A percentile compares a stretch with the other conserved stretches of the same genome.
These are phyloP conservation scores for Phytophthora sp. DNA, from an alignment of 352 stramenopile species.

Conservation along the genomic window DNA sequence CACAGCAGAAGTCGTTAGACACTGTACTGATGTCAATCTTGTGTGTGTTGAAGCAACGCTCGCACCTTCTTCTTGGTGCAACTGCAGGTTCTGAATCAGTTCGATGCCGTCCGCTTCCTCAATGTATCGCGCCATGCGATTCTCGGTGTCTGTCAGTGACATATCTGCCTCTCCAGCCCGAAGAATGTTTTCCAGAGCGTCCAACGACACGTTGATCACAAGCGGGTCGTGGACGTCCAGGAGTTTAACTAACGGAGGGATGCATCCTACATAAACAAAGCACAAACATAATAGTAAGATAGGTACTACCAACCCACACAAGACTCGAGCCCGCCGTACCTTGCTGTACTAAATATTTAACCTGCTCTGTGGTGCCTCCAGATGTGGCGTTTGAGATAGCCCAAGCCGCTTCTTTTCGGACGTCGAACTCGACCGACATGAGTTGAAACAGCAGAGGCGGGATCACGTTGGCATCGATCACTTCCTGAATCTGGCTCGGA, in stretches of 20 bases:
- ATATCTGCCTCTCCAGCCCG: conserved; percentile 87
- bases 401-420: conserved; percentile 88
- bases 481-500: conserved; percentile 72
- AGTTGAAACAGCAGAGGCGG: conserved; percentile 70
- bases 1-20: conserved; percentile 11
- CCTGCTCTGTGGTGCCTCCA: conserved; percentile 89
- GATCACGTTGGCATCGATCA: conserved; percentile 82
- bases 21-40: not conserved
- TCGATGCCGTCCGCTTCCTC: conserved; percentile 96
- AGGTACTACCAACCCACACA: not conserved
- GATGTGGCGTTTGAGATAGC: conserved; percentile 84
- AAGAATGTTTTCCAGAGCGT: conserved; percentile 96
- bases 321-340: conserved; percentile 40
- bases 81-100: conserved; percentile 98
- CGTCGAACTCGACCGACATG: conserved; percentile 71
- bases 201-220: conserved; percentile 97
- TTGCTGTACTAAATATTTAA: conserved; percentile 97
- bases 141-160: conserved; percentile 82
- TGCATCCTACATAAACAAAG: conserved; percentile 79
- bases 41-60: not conserved
- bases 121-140: conserved; percentile 96
- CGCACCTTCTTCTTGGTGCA: conserved; percentile 97
- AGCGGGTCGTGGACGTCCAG: conserved; percentile 94
- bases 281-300: not conserved
- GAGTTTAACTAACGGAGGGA: conserved; percentile 95